Base-by-base conservation (phyloP, 2,329 filamentous ascomycete species). In the Arthroderma sp. region DNA sequence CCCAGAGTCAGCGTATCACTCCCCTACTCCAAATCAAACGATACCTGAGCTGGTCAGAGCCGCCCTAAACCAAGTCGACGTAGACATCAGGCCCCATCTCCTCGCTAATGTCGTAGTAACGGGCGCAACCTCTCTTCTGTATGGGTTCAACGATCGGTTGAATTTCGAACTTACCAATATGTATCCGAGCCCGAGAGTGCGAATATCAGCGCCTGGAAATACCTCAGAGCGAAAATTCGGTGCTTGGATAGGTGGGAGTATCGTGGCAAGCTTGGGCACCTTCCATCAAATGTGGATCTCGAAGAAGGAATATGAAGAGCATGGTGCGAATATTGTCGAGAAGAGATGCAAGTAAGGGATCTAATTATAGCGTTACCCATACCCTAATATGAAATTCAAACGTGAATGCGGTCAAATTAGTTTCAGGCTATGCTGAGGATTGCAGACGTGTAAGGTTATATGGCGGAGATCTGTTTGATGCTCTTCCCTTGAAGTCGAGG, bases 261-360 rank as follows among this genome's bases (percentile, higher is more conserved):
- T 98, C 55, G 70, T 98, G 54, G 88, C 86, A 5, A 95, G 88
- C 65, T 66, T 98, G 67, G 93, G 93, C 6, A 94, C 88, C 9
- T 98, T 98, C 68, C 91, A 98, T 69, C 91, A 98, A 71, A 89
- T 98, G 83, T 98, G 91, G 91, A 93, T 98, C 56, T 89, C 83
- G 27, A 86, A 80, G 65, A 94, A 94, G 72, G 91, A 98, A 70
- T 96, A 95, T 57, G 87, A 95, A 52, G 93, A 98, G 71, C 88
- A 94, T 63, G 91, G 91, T 1, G 71, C 80, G 4, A 78, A 78
- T 51, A 88, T 96, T 55, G 85, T 96, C 38, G 89, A 96, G 73
- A 95, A 94, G 77, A 75, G 89, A 57, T 96, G 89, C 75, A 94
- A 94, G 70, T 96, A 59, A 68, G 22, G 11, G 15, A 22, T 22